Evolutionary conservation across 495 filamentous ascomycete species (phyloP).

Genomic region (Pyrenopolyporus hunteri): DNA sequence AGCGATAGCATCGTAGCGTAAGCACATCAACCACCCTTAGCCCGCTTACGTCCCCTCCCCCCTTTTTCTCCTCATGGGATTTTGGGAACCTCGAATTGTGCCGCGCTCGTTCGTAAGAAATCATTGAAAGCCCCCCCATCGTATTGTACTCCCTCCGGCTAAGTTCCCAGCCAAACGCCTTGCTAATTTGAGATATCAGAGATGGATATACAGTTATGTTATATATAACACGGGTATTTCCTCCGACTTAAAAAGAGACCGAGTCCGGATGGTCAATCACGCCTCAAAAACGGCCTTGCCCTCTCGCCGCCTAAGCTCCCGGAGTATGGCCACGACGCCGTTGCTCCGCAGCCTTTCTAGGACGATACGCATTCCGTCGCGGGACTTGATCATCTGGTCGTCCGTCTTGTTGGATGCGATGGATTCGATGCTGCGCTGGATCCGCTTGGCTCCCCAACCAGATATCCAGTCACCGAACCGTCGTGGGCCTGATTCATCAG

Average conservation of each 20-base stretch:
- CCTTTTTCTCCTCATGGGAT: constrained; percentile 2
- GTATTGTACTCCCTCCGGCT: constrained; percentile 24
- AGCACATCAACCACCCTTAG: constrained; percentile 15
- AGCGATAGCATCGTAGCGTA: constrained; percentile 15
- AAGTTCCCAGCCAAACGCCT: constrained; percentile 41
- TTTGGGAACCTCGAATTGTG: constrained; percentile 1
- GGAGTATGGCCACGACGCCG: constrained; percentile 81
- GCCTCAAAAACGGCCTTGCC: constrained; percentile 40
- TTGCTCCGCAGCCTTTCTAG: constrained; percentile 78
- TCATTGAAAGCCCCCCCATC: constrained; percentile 6
- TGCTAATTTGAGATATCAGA: constrained; percentile 39
- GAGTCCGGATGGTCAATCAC: constrained; percentile 7
- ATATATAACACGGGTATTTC: constrained; percentile 8
- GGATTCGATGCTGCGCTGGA: constrained; percentile 88
- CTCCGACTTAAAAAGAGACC: background rate
- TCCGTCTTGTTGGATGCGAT: constrained; percentile 84
- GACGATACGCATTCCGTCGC: constrained; percentile 94
- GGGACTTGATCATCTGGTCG: constrained; percentile 83
- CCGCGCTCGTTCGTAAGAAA: constrained; percentile 5
- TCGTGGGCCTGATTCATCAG: constrained; percentile 27
- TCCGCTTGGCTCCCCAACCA: constrained; percentile 74
- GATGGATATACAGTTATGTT: constrained; percentile 21
- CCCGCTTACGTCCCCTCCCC: background rate
- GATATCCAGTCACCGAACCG: constrained; percentile 48
- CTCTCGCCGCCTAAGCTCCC: constrained; percentile 83